These are phyloP conservation scores for Pseudogymnoascus sp. DNA, from an alignment of 2,329 filamentous ascomycete genomes.

Conservation along the genomic window DNA sequence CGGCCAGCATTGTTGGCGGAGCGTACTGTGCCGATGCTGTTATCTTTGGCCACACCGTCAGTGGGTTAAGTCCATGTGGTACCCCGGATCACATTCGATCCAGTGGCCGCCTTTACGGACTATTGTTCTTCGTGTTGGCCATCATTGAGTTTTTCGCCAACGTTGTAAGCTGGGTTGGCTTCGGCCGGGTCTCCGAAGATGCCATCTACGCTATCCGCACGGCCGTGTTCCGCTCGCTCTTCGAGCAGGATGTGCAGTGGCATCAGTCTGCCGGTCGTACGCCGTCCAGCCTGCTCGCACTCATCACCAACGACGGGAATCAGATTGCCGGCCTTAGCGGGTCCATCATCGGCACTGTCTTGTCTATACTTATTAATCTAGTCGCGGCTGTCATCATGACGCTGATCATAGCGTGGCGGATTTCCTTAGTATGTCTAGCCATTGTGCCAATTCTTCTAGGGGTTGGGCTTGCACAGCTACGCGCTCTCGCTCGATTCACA, in stretches of 20 bases:
- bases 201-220: conserved; percentile 56
- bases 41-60: conserved; percentile 46
- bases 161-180: conserved; percentile 46
- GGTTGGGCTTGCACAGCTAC: conserved; percentile 61
- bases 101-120: conserved; percentile 31
- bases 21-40: conserved; percentile 48
- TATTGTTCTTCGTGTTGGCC: conserved; percentile 43
- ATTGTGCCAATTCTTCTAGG: conserved; percentile 62
- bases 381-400: conserved; percentile 60
- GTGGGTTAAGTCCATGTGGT: conserved; percentile 42
- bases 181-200: conserved; percentile 53
- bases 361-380: conserved; percentile 62
- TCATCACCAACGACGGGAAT: conserved; percentile 63
- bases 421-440: conserved; percentile 63
- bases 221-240: conserved; percentile 54
- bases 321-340: conserved; percentile 62
- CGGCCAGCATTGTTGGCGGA: conserved; percentile 47
- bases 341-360: conserved; percentile 60
- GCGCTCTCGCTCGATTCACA: conserved; percentile 54
- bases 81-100: conserved; percentile 19
- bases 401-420: conserved; percentile 66
- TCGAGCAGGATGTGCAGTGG: conserved; percentile 62
- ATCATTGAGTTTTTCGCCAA: conserved; percentile 57
- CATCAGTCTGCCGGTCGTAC: conserved; percentile 60
- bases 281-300: conserved; percentile 54